Percentiles rank a stretch among this genome's conserved stretches.
Conservation (phyloP, 352 stramenopile species). For the Pythium periplocum region DNA sequence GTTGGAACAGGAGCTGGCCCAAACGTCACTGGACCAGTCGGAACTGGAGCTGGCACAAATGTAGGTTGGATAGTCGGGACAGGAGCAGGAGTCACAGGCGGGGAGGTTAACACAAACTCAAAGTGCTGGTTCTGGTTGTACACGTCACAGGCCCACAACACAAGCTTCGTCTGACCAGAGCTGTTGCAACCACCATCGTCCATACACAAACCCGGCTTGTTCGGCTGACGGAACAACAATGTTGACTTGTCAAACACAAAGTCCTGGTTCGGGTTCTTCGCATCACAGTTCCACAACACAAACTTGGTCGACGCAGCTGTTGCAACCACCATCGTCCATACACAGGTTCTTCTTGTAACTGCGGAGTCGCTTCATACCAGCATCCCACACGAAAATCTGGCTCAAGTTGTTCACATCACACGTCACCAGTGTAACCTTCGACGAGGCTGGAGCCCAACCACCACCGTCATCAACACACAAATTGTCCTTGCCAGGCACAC, state of each 20-base stretch:
- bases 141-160: slow-evolving; percentile 6
- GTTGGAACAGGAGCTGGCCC: too few relatives aligned
- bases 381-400: background rate
- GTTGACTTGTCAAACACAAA: slow-evolving; percentile 9
- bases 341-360: slow-evolving; percentile 1
- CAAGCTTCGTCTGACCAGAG: background rate
- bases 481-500: slow-evolving; percentile 1
- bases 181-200: slow-evolving; percentile 19
- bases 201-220: slow-evolving; percentile 4
- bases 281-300: slow-evolving; percentile 7
- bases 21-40: too few relatives aligned
- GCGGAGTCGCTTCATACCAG: too few relatives aligned
- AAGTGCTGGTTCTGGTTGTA: slow-evolving; percentile 4
- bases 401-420: slow-evolving; percentile 6
- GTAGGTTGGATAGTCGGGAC: too few relatives aligned
- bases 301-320: slow-evolving; percentile 1
- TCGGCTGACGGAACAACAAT: background rate
- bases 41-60: too few relatives aligned
- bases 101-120: slow-evolving; percentile 2
- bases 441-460: background rate
- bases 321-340: slow-evolving; percentile 2
- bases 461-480: slow-evolving; percentile 8
- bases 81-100: background rate
- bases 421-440: slow-evolving; percentile 3
- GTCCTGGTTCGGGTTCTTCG: slow-evolving; percentile 25